Evolutionary conservation across 345 rosid species (phyloP).

Genomic region (Lepidium africanum): DNA sequence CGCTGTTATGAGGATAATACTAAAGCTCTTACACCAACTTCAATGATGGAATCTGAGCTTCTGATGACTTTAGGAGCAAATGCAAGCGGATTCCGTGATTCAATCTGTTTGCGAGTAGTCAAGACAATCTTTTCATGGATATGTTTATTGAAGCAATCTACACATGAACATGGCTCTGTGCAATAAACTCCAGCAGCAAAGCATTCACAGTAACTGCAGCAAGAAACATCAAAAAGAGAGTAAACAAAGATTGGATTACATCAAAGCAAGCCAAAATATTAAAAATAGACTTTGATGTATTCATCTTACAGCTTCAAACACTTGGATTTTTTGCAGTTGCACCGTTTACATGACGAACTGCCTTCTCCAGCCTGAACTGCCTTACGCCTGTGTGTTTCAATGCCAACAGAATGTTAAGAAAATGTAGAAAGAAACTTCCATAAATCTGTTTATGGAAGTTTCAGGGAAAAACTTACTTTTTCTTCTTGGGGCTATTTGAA

Average conservation of each 20-base stretch:
- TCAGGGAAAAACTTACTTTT: conserved; percentile 39
- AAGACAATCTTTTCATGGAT: conserved; percentile 74
- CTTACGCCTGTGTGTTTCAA: conserved; percentile 40
- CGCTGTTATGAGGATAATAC: not conserved
- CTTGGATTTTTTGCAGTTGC: conserved; percentile 87
- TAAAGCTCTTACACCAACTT: conserved; percentile 34
- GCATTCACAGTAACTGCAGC: conserved; percentile 54
- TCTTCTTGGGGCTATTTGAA: conserved; percentile 62
- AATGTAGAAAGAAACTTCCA: not conserved
- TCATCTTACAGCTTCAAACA: conserved; percentile 89
- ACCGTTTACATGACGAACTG: conserved; percentile 71
- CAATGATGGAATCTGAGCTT: conserved; percentile 40
- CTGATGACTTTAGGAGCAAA: conserved; percentile 92
- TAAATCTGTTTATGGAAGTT: not conserved
- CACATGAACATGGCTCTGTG: conserved; percentile 79
- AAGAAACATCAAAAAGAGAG: not conserved
- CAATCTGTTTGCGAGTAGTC: conserved; percentile 88
- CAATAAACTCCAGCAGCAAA: conserved; percentile 97
- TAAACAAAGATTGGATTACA: conserved; percentile 31
- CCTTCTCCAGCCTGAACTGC: conserved; percentile 51
- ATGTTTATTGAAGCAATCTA: conserved; percentile 82
- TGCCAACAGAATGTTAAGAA: not conserved
- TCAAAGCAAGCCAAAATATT: not conserved
- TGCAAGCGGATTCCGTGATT: conserved; percentile 87
- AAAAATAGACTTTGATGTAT: not conserved